Evolutionary conservation across 805 yeast species (phyloP), one percentile per base, ranked within the genome.

Genomic region (Suhomyces pyralidae): DNA sequence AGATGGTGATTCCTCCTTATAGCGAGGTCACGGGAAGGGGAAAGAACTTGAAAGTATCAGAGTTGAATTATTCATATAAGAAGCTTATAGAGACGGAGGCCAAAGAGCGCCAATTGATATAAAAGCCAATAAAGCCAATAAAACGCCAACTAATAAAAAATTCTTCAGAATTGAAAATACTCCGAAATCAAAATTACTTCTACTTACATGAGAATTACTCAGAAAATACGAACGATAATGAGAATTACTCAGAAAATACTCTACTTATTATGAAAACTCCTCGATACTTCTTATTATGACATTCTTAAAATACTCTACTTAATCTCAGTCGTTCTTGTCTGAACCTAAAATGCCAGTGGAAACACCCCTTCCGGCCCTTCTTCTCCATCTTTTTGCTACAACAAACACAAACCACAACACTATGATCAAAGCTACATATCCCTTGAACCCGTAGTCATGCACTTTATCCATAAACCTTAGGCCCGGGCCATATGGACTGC

Each of bases 1-100:
- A 68, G 14, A 63, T 64, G 53, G 74, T 77, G 22, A 69, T 82
- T n/a, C 84, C 86, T 2, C 82, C 85, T 0, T 82, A 74, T 55
- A 72, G 81, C 36, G 65, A 71, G 26, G 84, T 81, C 2, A 58
- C 66, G 12, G 79, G 79, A 2, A 77, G 78, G 1, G 78, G 78
- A 3, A 48, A 45, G n/a, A 59, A 65, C 46, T 73, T 68, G 40
- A 19, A 14, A 14, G 55, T 74, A 3, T 59, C 45, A 26, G 58
- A 58, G 19, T 59, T 76, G 50, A 65, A 61, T 49, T 61, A 61
- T 20, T 64, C 74, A 34, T 74, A 65, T 52, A 69, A 72, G 48
- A 66, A 61, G 55, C 57, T 69, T n/a, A 68, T 74, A 25, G 79
- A 76, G 53, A 40, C 55, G 3, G 73, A 70, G 49, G 77, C 79